phyloP scores from a whole-genome alignment of 2,329 filamentous ascomycete genomes.

The Fusarium begoniae region DNA sequence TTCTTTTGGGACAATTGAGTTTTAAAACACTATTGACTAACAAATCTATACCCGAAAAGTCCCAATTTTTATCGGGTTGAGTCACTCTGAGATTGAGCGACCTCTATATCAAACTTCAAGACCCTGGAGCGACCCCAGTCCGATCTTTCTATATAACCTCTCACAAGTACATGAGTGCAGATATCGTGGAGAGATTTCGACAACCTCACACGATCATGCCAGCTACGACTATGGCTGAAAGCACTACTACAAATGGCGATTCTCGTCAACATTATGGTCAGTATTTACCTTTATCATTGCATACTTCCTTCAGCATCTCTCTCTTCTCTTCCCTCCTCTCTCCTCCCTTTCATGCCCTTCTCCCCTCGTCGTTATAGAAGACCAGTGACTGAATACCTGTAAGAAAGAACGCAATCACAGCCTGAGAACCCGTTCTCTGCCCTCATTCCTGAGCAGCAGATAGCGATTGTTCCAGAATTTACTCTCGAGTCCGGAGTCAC shows the following conservation, averaged over 20 bases:
- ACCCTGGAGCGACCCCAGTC: conserved; percentile 18
- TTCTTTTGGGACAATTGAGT: conserved; percentile 23
- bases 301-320: neutral
- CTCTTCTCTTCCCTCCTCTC: neutral
- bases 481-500: conserved; percentile 91
- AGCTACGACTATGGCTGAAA: conserved; percentile 40
- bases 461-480: conserved; percentile 87
- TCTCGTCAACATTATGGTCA: conserved; percentile 45
- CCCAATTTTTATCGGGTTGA: conserved; percentile 22
- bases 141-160: conserved; percentile 18
- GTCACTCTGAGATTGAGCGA: conserved; percentile 3
- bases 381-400: conserved; percentile 69
- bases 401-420: conserved; percentile 74
- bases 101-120: conserved; percentile 17
- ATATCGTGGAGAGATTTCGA: neutral
- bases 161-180: neutral
- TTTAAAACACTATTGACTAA: conserved; percentile 18
- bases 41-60: conserved; percentile 14
- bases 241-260: conserved; percentile 23
- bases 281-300: conserved; percentile 22
- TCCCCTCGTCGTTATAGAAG: conserved; percentile 40
- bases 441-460: conserved; percentile 87
- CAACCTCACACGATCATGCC: conserved; percentile 19
- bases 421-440: conserved; percentile 90
- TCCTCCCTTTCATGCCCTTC: neutral